Evolutionary conservation across 169 alveolate species (phyloP).

Genomic region (Cystoisospora suis): DNA sequence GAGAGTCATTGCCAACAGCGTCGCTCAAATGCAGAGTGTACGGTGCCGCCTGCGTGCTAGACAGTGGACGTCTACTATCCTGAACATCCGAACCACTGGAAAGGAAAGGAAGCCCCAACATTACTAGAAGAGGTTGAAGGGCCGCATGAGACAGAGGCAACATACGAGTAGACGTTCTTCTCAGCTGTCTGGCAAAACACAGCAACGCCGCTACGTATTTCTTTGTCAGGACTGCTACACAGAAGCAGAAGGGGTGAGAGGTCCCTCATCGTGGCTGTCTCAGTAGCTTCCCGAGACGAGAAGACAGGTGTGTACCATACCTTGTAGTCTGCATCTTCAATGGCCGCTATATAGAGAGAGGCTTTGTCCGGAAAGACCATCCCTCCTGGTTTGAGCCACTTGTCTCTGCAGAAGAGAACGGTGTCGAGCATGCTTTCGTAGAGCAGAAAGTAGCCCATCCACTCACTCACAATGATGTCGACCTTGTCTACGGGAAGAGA

Average conservation of each 20-base stretch:
- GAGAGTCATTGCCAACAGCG: no score
- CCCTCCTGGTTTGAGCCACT: slow-evolving; percentile 95
- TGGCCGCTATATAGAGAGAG: slow-evolving; percentile 92
- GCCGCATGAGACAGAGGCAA: background rate
- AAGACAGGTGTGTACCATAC: slow-evolving; percentile 24
- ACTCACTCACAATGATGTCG: slow-evolving; percentile 97
- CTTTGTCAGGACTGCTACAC: background rate
- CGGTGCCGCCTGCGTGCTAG: no score
- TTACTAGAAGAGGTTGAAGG: no score
- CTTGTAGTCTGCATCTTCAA: slow-evolving; percentile 96
- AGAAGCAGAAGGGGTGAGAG: background rate
- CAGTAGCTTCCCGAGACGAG: background rate
- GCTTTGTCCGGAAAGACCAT: slow-evolving; percentile 96
- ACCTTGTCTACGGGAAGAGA: slow-evolving; percentile 94
- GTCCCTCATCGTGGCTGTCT: background rate
- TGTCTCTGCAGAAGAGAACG: slow-evolving; percentile 96
- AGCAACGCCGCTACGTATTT: background rate
- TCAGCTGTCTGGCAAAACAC: background rate
- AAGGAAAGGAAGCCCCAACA: no score
- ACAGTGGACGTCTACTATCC: no score
- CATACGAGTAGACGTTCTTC: background rate
- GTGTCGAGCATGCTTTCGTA: slow-evolving; percentile 97
- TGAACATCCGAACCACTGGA: no score
- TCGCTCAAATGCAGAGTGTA: no score
- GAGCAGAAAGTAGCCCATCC: slow-evolving; percentile 99